Evolutionary conservation across 139 green algal species (phyloP).

Genomic region (Zygnema circumcarinatum): DNA sequence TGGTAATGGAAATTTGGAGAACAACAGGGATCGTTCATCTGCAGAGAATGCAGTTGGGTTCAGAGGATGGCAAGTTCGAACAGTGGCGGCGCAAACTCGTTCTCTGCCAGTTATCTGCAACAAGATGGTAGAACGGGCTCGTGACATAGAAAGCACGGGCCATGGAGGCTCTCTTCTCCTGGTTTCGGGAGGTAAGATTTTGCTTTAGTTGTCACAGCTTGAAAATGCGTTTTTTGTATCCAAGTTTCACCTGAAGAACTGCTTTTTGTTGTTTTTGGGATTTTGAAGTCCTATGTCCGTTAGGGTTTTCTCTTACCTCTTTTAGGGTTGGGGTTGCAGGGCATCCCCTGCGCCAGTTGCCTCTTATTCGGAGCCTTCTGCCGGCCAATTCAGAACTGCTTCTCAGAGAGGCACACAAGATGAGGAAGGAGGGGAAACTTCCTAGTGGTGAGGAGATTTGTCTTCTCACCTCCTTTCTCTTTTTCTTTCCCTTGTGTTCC

Average conservation of each 20-base stretch:
- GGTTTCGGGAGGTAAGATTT: conserved; percentile 13
- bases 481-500: no score
- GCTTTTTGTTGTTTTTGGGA: neutral
- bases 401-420: neutral
- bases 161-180: conserved; percentile 4
- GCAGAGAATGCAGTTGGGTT: neutral
- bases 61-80: conserved; percentile 10
- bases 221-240: neutral
- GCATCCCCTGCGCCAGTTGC: neutral
- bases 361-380: neutral
- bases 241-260: neutral
- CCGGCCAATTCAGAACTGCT: neutral
- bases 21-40: neutral
- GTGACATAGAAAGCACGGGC: neutral
- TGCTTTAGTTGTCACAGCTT: neutral
- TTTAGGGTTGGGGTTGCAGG: conserved; percentile 8
- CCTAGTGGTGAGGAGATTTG: neutral
- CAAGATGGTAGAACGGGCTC: neutral
- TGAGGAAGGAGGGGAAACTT: neutral
- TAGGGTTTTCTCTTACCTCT: conserved; percentile 18
- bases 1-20: neutral
- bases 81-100: conserved; percentile 11
- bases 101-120: neutral
- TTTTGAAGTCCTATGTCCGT: neutral
- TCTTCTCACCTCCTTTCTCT: no score